These are phyloP conservation scores for Knufia petricola DNA, from an alignment of 2,329 filamentous ascomycete species.

Conservation along the genomic window DNA sequence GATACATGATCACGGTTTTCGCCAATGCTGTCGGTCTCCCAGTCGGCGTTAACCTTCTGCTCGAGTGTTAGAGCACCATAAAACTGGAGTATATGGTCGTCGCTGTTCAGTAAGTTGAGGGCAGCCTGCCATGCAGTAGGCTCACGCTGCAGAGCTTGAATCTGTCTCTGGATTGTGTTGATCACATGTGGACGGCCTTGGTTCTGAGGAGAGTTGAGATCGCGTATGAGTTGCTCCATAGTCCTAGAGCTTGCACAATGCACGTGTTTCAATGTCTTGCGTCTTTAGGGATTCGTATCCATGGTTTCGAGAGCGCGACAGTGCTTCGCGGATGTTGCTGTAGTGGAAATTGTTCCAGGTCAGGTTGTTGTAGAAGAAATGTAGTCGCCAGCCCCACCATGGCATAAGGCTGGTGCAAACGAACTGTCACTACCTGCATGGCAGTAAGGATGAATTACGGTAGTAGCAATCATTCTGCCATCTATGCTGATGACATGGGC, in stretches of 20 bases:
- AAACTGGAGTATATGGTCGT: conserved; percentile 71
- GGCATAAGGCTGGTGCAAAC: neutral
- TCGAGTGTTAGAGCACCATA: conserved; percentile 89
- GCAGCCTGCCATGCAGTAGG: conserved; percentile 78
- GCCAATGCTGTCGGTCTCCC: conserved; percentile 36
- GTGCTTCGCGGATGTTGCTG: too few species aligned
- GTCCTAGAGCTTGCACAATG: too few species aligned
- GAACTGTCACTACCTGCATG: neutral
- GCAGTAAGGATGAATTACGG: neutral
- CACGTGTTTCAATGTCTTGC: too few species aligned
- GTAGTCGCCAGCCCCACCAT: neutral
- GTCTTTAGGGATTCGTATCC: too few species aligned
- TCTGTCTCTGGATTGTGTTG: conserved; percentile 55
- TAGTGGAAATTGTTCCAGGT: neutral
- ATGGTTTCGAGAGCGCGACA: too few species aligned
- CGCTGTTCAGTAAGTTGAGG: conserved; percentile 59
- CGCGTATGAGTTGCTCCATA: conserved; percentile 21
- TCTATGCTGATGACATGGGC: neutral
- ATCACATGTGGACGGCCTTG: conserved; percentile 18
- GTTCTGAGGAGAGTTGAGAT: conserved; percentile 19
- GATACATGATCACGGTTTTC: conserved; percentile 24
- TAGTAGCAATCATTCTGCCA: neutral
- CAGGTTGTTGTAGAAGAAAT: neutral
- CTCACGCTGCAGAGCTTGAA: conserved; percentile 71
- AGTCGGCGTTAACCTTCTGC: conserved; percentile 88